These are phyloP conservation scores for Solanum chaucha DNA, from an alignment of 257 asterid species.

Conservation along the genomic window DNA sequence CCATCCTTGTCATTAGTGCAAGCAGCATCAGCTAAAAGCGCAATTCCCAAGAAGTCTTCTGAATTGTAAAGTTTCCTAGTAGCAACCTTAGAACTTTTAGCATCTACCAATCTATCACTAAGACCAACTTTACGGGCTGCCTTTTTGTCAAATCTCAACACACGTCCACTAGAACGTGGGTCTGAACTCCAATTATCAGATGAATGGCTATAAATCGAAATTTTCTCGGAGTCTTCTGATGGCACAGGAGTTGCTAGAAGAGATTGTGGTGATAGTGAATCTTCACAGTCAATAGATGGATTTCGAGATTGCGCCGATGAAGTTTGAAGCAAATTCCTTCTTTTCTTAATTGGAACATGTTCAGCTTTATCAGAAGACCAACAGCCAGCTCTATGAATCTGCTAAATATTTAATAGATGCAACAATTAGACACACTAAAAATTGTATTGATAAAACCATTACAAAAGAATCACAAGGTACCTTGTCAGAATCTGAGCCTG, in stretches of 20 bases:
- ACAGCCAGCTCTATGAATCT: conserved; percentile 31
- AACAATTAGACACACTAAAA: not conserved
- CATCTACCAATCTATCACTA: conserved; percentile 9
- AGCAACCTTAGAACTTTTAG: conserved; percentile 10
- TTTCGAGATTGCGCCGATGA: conserved; percentile 23
- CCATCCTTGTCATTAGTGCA: conserved; percentile 35
- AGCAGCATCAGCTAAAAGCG: conserved; percentile 75
- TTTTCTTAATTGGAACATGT: conserved; percentile 54
- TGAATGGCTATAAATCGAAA: conserved; percentile 24
- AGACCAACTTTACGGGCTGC: conserved; percentile 6
- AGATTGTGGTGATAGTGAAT: conserved; percentile 20
- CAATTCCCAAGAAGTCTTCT: conserved; percentile 73
- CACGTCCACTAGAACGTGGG: conserved; percentile 7
- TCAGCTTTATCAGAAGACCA: conserved; percentile 29
- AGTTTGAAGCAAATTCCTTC: conserved; percentile 44
- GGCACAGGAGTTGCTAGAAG: conserved; percentile 24
- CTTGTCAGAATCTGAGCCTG: conserved; percentile 71
- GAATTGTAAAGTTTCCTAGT: conserved; percentile 14
- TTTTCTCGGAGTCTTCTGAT: conserved; percentile 39
- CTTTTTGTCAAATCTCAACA: conserved; percentile 12
- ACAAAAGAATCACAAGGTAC: conserved; percentile 14
- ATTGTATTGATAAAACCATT: not conserved
- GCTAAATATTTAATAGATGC: conserved; percentile 11
- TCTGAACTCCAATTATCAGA: conserved; percentile 9
- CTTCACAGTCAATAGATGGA: conserved; percentile 14